Evolutionary conservation across 345 rosid species (phyloP), one percentile per base, ranked within the genome.

Genomic region (Corchorus capsularis): DNA sequence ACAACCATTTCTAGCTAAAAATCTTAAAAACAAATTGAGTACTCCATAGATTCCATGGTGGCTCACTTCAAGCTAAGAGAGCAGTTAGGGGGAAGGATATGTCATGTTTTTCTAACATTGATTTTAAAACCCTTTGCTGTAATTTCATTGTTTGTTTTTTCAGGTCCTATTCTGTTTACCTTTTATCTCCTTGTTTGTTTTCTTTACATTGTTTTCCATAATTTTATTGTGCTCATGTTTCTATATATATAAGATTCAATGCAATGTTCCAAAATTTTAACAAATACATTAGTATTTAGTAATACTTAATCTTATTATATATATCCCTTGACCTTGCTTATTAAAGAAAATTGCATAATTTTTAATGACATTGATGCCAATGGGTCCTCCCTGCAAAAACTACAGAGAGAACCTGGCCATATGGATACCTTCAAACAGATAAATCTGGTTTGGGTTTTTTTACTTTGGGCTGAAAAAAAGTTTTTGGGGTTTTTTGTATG

Each of bases 111-210:
- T 17, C 6, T 73, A n/a, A 45, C 17, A 22, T 55, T 74, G 68
- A 54, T 41, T 52, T 52, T 43, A 37, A 47, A n/a, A 43, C 37
- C 57, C 69, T 74, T 6, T 39, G 55, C 79, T 76, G 76, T 72
- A 73, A 76, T 77, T 79, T 75, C 81, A 67, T 82, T 84, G 81
- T 86, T 84, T 86, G 62, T 63, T 76, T 78, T 78, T 74, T 60
- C 9, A 43, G 56, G 75, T 54, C 78, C 65, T 79, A 14, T 84
- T 86, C 82, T 84, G 83, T 72, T 80, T 53, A 80, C 83, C 76
- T 78, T 75, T 72, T 69, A 71, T 61, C 84, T 65, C 2, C 77
- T 76, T 83, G 83, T 83, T 73, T 71, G 81, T 37, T 85, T 76
- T 75, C 53, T 66, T 59, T 65, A 34, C 73, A 34, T 63, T 17